Evolutionary conservation across 768 basidiomycete species (phyloP).

Genomic region (Coprinopsis sp.): DNA sequence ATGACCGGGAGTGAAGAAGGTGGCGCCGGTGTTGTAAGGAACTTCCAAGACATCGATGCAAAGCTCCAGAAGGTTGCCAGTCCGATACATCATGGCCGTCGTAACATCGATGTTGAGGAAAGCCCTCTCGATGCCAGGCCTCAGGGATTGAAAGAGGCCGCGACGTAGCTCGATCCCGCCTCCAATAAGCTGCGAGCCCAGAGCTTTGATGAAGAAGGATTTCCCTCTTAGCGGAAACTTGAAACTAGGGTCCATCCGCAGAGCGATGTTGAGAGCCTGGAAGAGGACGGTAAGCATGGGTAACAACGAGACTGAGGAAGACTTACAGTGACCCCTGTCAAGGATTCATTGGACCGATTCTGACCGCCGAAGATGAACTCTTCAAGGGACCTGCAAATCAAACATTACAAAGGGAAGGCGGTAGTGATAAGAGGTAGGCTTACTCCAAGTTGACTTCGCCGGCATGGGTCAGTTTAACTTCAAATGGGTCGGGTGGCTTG

Average conservation of each 20-base stretch:
- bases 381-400: no score
- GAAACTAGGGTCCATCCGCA: conserved; percentile 69
- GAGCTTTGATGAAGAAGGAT: conserved; percentile 60
- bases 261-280: conserved; percentile 69
- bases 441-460: no score
- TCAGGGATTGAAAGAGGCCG: conserved; percentile 77
- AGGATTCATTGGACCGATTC: no score
- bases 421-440: no score
- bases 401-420: no score
- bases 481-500: no score
- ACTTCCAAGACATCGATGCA: conserved; percentile 33
- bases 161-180: conserved; percentile 68
- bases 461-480: no score
- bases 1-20: conserved; percentile 28
- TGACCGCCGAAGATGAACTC: no score
- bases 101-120: conserved; percentile 76
- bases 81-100: conserved; percentile 70
- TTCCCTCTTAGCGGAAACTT: conserved; percentile 68
- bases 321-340: conserved; percentile 52
- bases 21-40: conserved; percentile 17
- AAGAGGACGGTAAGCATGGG: neutral
- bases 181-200: conserved; percentile 50
- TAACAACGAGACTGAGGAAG: neutral
- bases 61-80: conserved; percentile 53
- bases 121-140: conserved; percentile 60